These are phyloP conservation scores for Fragilaria crotonensis DNA, from an alignment of 108 stramenopile species.

Conservation along the genomic window DNA sequence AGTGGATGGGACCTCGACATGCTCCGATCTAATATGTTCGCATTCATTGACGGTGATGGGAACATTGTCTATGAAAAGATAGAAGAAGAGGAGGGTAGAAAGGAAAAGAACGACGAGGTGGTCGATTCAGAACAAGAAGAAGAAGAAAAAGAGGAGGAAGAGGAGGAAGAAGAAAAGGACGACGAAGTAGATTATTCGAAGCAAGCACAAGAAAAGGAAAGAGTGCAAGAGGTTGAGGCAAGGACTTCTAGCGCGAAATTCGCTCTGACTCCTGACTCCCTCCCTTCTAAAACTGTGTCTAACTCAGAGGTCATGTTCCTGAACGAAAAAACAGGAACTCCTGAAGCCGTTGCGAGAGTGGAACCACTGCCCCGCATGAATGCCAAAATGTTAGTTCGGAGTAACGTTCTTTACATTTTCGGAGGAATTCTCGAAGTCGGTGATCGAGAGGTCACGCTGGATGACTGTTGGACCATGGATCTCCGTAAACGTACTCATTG, in stretches of 20 bases:
- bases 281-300: slow-evolving; percentile 3
- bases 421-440: slow-evolving; percentile 88
- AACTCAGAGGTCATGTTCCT: slow-evolving; percentile 64
- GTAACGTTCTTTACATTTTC: slow-evolving; percentile 56
- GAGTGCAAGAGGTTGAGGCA: slow-evolving; percentile 27
- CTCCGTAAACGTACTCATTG: slow-evolving; percentile 75
- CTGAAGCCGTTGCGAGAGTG: slow-evolving; percentile 51
- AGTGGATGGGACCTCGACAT: slow-evolving; percentile 75
- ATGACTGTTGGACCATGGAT: slow-evolving; percentile 85
- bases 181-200: slow-evolving; percentile 23
- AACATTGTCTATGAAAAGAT: slow-evolving; percentile 83
- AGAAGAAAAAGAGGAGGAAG: slow-evolving; percentile 12
- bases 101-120: not conserved
- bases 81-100: slow-evolving; percentile 3
- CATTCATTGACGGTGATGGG: slow-evolving; percentile 82
- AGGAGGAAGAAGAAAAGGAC: slow-evolving; percentile 14
- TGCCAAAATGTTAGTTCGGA: slow-evolving; percentile 33
- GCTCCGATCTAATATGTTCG: slow-evolving; percentile 83
- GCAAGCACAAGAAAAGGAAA: slow-evolving; percentile 31
- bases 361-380: slow-evolving; percentile 85
- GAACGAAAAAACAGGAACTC: slow-evolving; percentile 45
- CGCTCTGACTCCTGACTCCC: slow-evolving; percentile 12
- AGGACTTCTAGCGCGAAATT: slow-evolving; percentile 3
- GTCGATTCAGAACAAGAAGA: slow-evolving; percentile 9
- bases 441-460: slow-evolving; percentile 85